Conservation (phyloP, 371 early-diverging fungal species). For the Mortierella sp. region DNA sequence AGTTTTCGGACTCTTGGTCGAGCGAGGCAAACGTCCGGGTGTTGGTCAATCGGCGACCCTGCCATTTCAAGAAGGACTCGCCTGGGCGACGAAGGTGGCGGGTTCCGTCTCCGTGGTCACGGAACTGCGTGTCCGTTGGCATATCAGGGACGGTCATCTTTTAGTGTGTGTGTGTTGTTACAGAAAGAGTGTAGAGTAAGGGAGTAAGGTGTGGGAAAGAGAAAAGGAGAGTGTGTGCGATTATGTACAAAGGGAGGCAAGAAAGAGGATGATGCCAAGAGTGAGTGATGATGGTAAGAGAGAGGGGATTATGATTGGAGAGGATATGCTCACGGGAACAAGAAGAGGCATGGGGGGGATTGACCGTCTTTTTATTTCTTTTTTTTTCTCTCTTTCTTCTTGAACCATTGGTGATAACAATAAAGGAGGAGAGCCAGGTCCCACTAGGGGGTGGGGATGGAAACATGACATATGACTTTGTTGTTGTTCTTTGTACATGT, state of each 20-base stretch:
- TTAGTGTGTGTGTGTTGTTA: background rate
- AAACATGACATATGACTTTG: no score
- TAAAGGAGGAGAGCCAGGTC: no score
- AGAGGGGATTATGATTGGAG: background rate
- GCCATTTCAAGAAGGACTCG: slow-evolving; percentile 30
- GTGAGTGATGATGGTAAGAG: no score
- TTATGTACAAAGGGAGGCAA: background rate
- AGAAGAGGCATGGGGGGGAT: background rate
- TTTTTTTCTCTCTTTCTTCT: background rate
- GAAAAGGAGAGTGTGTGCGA: background rate
- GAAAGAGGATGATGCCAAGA: no score
- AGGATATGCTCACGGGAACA: background rate
- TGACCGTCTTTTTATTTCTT: background rate
- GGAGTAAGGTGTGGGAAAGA: background rate
- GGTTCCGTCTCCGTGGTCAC: slow-evolving; percentile 43
- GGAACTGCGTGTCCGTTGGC: slow-evolving; percentile 8
- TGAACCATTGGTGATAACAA: no score
- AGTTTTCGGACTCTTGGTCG: slow-evolving; percentile 34
- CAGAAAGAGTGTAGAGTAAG: background rate
- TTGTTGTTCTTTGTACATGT: no score
- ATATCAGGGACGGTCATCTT: slow-evolving; percentile 33
- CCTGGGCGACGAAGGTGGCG: slow-evolving; percentile 34
- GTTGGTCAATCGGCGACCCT: slow-evolving; percentile 43
- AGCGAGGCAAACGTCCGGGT: slow-evolving; percentile 52
- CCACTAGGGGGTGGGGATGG: no score